phyloP scores from a whole-genome alignment of 208 protist species.

The Leishmania gerbilli region DNA sequence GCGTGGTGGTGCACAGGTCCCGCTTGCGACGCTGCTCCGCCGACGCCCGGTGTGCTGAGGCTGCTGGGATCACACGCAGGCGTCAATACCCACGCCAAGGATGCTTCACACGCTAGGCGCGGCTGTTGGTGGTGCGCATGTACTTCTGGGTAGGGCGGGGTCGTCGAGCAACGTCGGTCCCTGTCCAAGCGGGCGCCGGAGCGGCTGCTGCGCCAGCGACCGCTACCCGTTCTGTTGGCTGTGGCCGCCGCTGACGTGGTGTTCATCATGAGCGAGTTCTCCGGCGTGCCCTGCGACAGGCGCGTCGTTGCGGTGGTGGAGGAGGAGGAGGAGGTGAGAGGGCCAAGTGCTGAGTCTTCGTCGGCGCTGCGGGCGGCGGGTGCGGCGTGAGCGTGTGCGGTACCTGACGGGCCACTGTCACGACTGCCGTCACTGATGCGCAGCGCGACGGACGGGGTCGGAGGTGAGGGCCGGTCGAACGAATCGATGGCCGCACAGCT shows the following conservation, averaged over 20 bases:
- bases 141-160: not conserved
- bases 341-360: not conserved
- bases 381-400: not conserved
- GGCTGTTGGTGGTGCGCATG: not conserved
- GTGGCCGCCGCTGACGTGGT: not conserved
- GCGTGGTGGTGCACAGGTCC: not conserved
- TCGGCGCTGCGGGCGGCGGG: not conserved
- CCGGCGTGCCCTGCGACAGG: not conserved
- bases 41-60: not conserved
- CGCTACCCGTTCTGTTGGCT: not conserved
- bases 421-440: not conserved
- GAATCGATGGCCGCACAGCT: not conserved
- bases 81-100: not conserved
- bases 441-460: not conserved
- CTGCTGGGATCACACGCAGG: not conserved
- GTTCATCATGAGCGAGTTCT: conserved; percentile 4
- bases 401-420: not conserved
- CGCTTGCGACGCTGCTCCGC: not conserved
- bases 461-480: not conserved
- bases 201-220: not conserved
- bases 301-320: conserved; percentile 1
- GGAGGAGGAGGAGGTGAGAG: not conserved
- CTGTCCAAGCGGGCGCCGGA: not conserved
- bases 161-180: not conserved
- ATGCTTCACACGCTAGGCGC: not conserved